Percentiles rank a stretch among this genome's conserved stretches.
Conservation (phyloP, 2,329 filamentous ascomycete genomes). For the Cryphonectria parasitica region DNA sequence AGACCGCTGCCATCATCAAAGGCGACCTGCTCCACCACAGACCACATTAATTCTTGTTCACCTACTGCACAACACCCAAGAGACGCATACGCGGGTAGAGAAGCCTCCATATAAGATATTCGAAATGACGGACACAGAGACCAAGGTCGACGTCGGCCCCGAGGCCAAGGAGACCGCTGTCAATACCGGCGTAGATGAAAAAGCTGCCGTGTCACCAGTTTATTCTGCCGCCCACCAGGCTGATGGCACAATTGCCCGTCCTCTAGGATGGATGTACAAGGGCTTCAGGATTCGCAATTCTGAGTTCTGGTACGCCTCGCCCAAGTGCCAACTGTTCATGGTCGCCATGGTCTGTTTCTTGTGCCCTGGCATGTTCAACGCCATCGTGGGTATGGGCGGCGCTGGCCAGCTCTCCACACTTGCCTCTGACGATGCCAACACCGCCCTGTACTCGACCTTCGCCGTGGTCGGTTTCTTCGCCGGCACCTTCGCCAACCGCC, state of each 20-base stretch:
- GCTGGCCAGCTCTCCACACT: constrained; percentile 59
- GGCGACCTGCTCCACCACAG: not conserved
- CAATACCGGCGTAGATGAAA: constrained; percentile 2
- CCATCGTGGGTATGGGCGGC: constrained; percentile 63
- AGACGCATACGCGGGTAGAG: not conserved
- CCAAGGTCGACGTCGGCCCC: constrained; percentile 15
- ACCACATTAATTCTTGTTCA: not conserved
- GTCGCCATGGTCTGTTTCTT: constrained; percentile 72
- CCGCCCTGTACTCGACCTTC: constrained; percentile 54
- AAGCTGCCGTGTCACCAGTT: not conserved
- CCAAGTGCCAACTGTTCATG: constrained; percentile 71
- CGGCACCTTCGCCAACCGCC: constrained; percentile 76
- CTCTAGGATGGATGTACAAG: constrained; percentile 70
- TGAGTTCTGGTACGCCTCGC: constrained; percentile 73
- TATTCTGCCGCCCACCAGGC: not conserved
- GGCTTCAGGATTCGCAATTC: constrained; percentile 53
- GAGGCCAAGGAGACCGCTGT: not conserved
- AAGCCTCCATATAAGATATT: not conserved
- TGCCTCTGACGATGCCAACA: constrained; percentile 61
- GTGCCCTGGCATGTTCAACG: constrained; percentile 71
- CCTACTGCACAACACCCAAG: not conserved
- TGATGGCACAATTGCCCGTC: constrained; percentile 38
- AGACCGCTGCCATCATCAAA: not conserved
- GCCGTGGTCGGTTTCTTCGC: constrained; percentile 70
- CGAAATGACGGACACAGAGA: constrained; percentile 23